A percentile compares a stretch with the other conserved stretches of the same genome.
Conservation (phyloP, 2,329 filamentous ascomycete species). For the Pezicula rhizophila region DNA sequence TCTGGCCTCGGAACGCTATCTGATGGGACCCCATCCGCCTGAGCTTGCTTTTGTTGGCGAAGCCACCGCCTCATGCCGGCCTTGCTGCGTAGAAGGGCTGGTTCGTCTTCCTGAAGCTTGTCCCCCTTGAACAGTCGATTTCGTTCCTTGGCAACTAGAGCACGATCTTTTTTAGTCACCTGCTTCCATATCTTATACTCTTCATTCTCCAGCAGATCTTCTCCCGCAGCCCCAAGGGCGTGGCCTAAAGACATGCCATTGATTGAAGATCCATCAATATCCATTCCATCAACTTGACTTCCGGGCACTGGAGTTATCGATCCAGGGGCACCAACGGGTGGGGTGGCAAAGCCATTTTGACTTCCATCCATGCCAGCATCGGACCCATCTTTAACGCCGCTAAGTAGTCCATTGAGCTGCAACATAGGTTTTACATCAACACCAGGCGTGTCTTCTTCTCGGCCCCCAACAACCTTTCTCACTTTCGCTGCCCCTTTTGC, state of each 20-base stretch:
- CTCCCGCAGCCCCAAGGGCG: conserved; percentile 57
- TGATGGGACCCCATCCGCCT: conserved; percentile 37
- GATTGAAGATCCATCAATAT: conserved; percentile 72
- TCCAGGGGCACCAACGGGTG: conserved; percentile 58
- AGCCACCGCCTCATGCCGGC: conserved; percentile 86
- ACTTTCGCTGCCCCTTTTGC: conserved; percentile 61
- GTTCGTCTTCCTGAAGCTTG: conserved; percentile 79
- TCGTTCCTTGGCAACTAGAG: conserved; percentile 77
- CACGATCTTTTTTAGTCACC: conserved; percentile 93
- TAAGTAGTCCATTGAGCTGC: conserved; percentile 59
- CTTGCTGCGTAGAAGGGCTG: conserved; percentile 77
- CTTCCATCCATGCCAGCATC: conserved; percentile 70
- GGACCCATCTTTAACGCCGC: conserved; percentile 63
- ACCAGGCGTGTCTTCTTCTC: conserved; percentile 73
- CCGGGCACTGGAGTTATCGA: conserved; percentile 69
- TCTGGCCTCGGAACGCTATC: conserved; percentile 38
- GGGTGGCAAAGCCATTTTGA: conserved; percentile 78
- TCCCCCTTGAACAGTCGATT: conserved; percentile 80
- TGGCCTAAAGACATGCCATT: conserved; percentile 59
- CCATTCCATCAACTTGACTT: conserved; percentile 79
- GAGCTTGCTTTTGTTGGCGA: conserved; percentile 68
- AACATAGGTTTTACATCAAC: conserved; percentile 68
- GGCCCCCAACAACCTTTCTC: conserved; percentile 66
- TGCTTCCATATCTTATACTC: conserved; percentile 99
- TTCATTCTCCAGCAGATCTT: conserved; percentile 82